Conservation (phyloP, 1,284 basidiomycete species). For the Trichosporon sp. region DNA sequence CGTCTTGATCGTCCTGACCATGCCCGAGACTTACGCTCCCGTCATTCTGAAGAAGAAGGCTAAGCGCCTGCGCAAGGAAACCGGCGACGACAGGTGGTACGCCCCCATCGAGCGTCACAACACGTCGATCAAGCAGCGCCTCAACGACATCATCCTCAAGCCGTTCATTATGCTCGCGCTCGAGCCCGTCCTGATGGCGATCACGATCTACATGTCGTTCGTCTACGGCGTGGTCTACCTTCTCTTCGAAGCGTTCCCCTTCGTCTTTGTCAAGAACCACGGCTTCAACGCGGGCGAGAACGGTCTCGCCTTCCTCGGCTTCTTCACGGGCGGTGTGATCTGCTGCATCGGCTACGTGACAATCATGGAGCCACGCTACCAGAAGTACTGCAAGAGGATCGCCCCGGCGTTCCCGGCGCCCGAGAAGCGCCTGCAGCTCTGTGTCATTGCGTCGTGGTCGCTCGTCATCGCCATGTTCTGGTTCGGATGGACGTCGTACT, state of each 20-base stretch:
- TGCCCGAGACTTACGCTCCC: slow-evolving; percentile 67
- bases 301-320: slow-evolving; percentile 52
- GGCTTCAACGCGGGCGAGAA: slow-evolving; percentile 50
- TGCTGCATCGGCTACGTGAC: slow-evolving; percentile 26
- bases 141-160: slow-evolving; percentile 53
- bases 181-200: slow-evolving; percentile 71
- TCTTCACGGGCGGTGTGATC: slow-evolving; percentile 48
- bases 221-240: slow-evolving; percentile 46
- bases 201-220: slow-evolving; percentile 61
- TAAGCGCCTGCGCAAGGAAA: slow-evolving; percentile 53
- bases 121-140: slow-evolving; percentile 23
- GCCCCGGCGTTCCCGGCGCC: slow-evolving; percentile 29
- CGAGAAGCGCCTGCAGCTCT: slow-evolving; percentile 40
- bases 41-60: slow-evolving; percentile 55
- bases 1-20: slow-evolving; percentile 55
- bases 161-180: slow-evolving; percentile 62
- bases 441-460: slow-evolving; percentile 47
- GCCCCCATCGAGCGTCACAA: slow-evolving; percentile 32
- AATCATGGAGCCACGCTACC: slow-evolving; percentile 30
- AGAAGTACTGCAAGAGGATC: slow-evolving; percentile 23
- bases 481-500: slow-evolving; percentile 50
- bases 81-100: slow-evolving; percentile 62
- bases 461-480: slow-evolving; percentile 48
- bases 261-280: slow-evolving; percentile 50
- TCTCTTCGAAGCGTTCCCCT: slow-evolving; percentile 48